phyloP scores from a whole-genome alignment of 192 early-diverging fungal species.

The Podila horticola region DNA sequence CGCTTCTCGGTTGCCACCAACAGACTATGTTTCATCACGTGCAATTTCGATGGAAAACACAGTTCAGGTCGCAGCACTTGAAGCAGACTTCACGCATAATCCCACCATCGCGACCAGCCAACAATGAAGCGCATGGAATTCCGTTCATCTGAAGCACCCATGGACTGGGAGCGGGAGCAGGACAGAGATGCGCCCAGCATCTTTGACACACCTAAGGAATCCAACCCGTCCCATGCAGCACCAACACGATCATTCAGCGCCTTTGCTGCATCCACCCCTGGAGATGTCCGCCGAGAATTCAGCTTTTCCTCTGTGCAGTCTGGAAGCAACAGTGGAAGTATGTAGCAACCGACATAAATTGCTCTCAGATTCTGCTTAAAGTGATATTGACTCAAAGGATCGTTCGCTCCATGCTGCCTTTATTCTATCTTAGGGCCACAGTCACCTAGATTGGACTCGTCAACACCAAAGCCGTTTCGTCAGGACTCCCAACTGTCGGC shows the following conservation, averaged over 20 bases:
- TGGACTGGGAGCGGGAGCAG: constrained; percentile 49
- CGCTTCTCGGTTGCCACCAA: too few species aligned
- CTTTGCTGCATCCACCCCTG: not conserved
- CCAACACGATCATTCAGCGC: not conserved
- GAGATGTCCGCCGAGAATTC: constrained; percentile 11
- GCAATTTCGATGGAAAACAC: too few species aligned
- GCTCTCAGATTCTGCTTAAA: too few species aligned
- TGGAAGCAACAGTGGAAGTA: not conserved
- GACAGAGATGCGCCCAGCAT: constrained; percentile 37
- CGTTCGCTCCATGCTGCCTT: not conserved
- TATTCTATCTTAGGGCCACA: not conserved
- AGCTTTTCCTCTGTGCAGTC: constrained; percentile 22
- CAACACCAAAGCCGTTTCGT: constrained; percentile 12
- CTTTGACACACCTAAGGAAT: constrained; percentile 15
- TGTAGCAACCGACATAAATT: not conserved
- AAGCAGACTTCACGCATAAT: too few species aligned
- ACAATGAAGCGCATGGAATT: constrained; percentile 38
- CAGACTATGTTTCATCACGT: too few species aligned
- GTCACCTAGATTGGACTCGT: not conserved
- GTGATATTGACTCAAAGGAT: too few species aligned
- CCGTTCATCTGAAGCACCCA: constrained; percentile 39
- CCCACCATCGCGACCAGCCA: not conserved
- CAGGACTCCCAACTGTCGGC: constrained; percentile 26
- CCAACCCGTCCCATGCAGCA: not conserved
- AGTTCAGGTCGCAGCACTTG: not conserved